phyloP scores from a whole-genome alignment of 768 basidiomycete genomes.

The Rhodosporidiobolus sp. region DNA sequence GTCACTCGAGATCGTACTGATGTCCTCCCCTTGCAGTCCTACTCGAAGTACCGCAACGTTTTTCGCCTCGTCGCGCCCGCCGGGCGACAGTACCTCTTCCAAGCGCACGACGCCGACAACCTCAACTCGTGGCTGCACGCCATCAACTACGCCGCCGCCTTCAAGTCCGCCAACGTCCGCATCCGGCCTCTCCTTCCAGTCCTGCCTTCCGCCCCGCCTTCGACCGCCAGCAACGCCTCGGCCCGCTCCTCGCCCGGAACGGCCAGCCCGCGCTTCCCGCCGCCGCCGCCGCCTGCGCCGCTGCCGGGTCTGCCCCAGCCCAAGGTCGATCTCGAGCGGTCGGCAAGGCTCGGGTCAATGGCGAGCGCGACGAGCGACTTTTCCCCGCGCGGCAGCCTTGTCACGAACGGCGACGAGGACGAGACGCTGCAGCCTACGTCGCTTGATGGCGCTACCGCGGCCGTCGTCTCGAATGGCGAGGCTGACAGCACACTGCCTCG shows the following conservation, averaged over 20 bases:
- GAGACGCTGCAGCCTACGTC: background rate
- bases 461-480: background rate
- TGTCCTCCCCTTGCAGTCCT: constrained; percentile 24
- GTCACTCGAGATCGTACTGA: background rate
- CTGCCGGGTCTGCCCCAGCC: background rate
- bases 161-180: constrained; percentile 75
- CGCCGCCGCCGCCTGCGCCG: background rate
- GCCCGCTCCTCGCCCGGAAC: background rate
- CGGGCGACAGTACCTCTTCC: constrained; percentile 77
- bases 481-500: background rate
- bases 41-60: constrained; percentile 61
- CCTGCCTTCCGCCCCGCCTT: background rate
- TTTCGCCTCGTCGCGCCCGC: constrained; percentile 74
- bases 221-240: background rate
- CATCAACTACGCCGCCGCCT: constrained; percentile 91
- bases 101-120: constrained; percentile 65
- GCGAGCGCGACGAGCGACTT: background rate
- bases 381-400: background rate
- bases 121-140: constrained; percentile 84
- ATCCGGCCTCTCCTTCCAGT: constrained; percentile 60
- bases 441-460: too few relatives aligned
- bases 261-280: background rate
- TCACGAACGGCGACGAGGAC: background rate
- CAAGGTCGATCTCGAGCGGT: too few relatives aligned
- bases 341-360: background rate